Percentiles rank a stretch among this genome's conserved stretches.
Evolutionary conservation across 1,284 basidiomycete genomes (phyloP).

Genomic region (Cutaneotrichosporon mucoides): DNA sequence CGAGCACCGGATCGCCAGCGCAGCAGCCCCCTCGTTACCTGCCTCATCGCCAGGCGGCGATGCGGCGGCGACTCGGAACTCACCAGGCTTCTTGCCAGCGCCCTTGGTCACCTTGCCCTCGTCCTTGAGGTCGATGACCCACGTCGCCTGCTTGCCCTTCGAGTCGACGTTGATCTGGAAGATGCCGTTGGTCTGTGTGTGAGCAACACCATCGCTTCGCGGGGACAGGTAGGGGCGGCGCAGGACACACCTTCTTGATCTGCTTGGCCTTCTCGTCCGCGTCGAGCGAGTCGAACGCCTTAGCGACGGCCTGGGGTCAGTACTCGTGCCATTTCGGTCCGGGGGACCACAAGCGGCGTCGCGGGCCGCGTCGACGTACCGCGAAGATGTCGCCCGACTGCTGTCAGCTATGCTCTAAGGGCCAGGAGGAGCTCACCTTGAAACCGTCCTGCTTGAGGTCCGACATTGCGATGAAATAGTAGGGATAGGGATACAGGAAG

Average conservation of each 20-base stretch:
- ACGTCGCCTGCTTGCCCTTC: slow-evolving; percentile 65
- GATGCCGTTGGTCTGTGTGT: slow-evolving; percentile 74
- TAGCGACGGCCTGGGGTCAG: slow-evolving; percentile 52
- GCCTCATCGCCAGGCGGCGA: too few relatives aligned
- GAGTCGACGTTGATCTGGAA: slow-evolving; percentile 87
- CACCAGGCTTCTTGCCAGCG: slow-evolving; percentile 56
- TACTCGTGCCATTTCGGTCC: too few relatives aligned
- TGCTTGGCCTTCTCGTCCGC: slow-evolving; percentile 72
- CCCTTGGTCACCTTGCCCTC: slow-evolving; percentile 76
- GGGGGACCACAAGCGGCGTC: too few relatives aligned
- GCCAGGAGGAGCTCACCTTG: slow-evolving; percentile 32
- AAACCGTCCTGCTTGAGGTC: slow-evolving; percentile 47
- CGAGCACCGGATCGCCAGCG: neutral
- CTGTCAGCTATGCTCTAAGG: neutral
- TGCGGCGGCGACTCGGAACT: slow-evolving; percentile 10
- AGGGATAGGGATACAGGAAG: too few relatives aligned
- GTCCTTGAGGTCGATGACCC: slow-evolving; percentile 93
- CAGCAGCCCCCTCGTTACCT: too few relatives aligned
- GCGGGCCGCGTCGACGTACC: slow-evolving; percentile 18
- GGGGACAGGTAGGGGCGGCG: too few relatives aligned
- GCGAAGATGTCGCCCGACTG: slow-evolving; percentile 69
- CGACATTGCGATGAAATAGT: slow-evolving; percentile 9
- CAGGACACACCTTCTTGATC: slow-evolving; percentile 70
- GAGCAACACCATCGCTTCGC: too few relatives aligned
- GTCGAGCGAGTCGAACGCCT: slow-evolving; percentile 61